Evolutionary conservation across 345 rosid species (phyloP), one percentile per base, ranked within the genome.

Genomic region (Citrus sp.): DNA sequence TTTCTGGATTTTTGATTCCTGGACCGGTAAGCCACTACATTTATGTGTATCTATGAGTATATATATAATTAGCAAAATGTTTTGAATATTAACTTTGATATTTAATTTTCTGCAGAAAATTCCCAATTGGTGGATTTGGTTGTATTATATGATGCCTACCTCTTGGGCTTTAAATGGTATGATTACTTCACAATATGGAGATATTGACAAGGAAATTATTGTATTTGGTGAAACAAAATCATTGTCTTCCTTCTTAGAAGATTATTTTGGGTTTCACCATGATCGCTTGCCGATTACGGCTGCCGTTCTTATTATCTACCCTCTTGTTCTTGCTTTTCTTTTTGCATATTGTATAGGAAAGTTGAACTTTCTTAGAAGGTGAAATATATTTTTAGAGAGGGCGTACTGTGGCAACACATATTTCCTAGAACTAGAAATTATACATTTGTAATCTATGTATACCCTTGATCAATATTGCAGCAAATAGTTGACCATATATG

Each of bases 41-140:
- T 42, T 13, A 12, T 12, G 5, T 0, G 51, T 46, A 46, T 46
- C 51, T 46, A 46, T 46, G 51, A 12, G 18, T 46, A 13, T 46
- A 3, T 46, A 3, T 46, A 18, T 54, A 5, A 16, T 18, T 54
- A 54, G 13, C 14, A 18, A 51, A 19, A 4, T 35, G 60, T 34
- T 22, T 10, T 10, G 54, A 12, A 19, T 40, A 25, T 56, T 46
- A 46, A 46, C 51, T 25, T 67, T 74, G 46, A 54, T 54, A 54
- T 46, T 12, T 46, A 54, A 54, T 10, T 78, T 76, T 28, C 28
- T 82, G 86, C 92, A 93, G 98, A 82, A 84, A 68, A 87, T 95
- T n/a, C 97, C 98, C 6, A 85, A 82, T 40, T 93, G 95, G 94
- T 93, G 98, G 98, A 76, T 90, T 7, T 95, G 97, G 97, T 32